A percentile compares a stretch with the other conserved stretches of the same genome.
Evolutionary conservation across 495 filamentous ascomycete genomes (phyloP).

Genomic region (Niebla homalea): DNA sequence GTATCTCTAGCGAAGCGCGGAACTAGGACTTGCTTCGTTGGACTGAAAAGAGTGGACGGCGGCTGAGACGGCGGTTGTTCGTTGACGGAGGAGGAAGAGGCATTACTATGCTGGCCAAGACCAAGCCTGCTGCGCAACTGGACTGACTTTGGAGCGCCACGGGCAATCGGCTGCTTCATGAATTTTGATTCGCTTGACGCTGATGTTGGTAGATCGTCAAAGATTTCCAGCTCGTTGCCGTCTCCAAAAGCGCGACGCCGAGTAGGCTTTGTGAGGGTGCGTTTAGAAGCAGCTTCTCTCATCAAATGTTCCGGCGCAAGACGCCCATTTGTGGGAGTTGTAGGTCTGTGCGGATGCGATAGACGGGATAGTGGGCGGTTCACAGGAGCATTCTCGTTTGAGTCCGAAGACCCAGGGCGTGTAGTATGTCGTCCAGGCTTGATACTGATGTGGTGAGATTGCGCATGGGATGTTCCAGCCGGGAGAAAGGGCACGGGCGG

Average conservation of each 20-base stretch:
- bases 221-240: conserved; percentile 79
- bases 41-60: conserved; percentile 38
- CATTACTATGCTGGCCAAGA: conserved; percentile 31
- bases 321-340: conserved; percentile 28
- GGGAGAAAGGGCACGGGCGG: conserved; percentile 66
- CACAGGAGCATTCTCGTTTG: conserved; percentile 34
- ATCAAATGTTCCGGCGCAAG: conserved; percentile 33
- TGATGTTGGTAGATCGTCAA: conserved; percentile 91
- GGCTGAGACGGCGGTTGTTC: conserved; percentile 43
- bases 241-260: conserved; percentile 74
- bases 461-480: conserved; percentile 54
- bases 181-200: conserved; percentile 67
- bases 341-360: conserved; percentile 33
- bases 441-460: conserved; percentile 65
- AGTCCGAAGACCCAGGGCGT: conserved; percentile 59
- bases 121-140: conserved; percentile 44
- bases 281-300: conserved; percentile 46
- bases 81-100: conserved; percentile 27
- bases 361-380: conserved; percentile 37
- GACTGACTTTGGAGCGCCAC: conserved; percentile 50
- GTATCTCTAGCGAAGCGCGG: conserved; percentile 93
- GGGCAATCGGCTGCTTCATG: conserved; percentile 61
- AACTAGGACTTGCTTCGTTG: conserved; percentile 36
- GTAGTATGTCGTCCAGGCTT: conserved; percentile 51
- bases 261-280: conserved; percentile 59